Percentiles rank a stretch among this genome's conserved stretches.
Conservation (phyloP, 768 basidiomycete genomes). For the Sarcodon aspratus region DNA sequence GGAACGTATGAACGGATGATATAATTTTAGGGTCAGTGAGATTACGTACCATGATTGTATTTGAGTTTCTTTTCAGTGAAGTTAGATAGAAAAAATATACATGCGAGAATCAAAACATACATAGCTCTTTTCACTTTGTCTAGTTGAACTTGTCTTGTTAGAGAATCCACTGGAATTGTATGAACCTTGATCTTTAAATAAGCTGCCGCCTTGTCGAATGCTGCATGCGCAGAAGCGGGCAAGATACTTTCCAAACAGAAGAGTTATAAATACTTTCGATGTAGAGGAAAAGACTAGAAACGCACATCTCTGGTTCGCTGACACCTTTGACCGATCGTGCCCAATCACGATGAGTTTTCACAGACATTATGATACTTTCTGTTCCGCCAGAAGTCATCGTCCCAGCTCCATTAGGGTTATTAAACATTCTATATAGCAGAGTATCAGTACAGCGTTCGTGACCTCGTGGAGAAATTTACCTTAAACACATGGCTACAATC, state of each 20-base stretch:
- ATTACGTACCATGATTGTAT: constrained; percentile 69
- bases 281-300: constrained; percentile 1
- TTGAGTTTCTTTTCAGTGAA: constrained; percentile 47
- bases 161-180: constrained; percentile 66
- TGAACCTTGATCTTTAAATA: constrained; percentile 90
- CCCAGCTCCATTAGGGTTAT: constrained; percentile 78
- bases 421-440: constrained; percentile 39
- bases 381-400: constrained; percentile 94
- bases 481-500: constrained; percentile 78
- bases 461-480: constrained; percentile 7
- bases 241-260: constrained; percentile 46
- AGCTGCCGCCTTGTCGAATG: constrained; percentile 86
- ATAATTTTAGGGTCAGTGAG: not conserved
- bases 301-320: constrained; percentile 85
- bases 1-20: not conserved
- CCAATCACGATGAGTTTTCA: constrained; percentile 94
- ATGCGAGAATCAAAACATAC: constrained; percentile 31
- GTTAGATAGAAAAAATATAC: constrained; percentile 2
- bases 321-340: constrained; percentile 78
- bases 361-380: constrained; percentile 91
- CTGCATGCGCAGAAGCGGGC: constrained; percentile 80
- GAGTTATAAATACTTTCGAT: not conserved
- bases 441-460: not conserved
- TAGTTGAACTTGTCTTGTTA: constrained; percentile 70
- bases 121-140: constrained; percentile 77